These are phyloP conservation scores for Apiospora arundinis DNA, from an alignment of 2,329 filamentous ascomycete genomes.

Conservation along the genomic window DNA sequence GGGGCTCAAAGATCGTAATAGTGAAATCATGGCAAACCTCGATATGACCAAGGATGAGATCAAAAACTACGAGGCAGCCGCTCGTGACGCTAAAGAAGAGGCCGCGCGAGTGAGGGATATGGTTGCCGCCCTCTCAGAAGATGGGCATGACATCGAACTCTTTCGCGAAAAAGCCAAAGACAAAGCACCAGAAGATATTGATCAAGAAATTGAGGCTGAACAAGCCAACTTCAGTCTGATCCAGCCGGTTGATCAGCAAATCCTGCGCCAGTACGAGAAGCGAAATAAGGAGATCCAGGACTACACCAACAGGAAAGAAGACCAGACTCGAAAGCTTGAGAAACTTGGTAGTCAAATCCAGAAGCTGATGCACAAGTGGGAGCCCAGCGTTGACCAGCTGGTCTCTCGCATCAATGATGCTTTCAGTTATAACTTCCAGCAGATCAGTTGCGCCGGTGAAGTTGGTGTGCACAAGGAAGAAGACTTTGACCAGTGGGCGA, in stretches of 20 bases:
- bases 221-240: conserved; percentile 80
- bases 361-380: conserved; percentile 76
- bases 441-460: conserved; percentile 93
- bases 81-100: conserved; percentile 43
- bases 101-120: conserved; percentile 44
- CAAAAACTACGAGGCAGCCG: conserved; percentile 45
- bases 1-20: conserved; percentile 70
- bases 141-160: conserved; percentile 46
- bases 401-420: conserved; percentile 84
- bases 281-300: conserved; percentile 73
- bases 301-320: conserved; percentile 62
- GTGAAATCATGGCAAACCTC: conserved; percentile 60
- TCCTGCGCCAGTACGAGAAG: conserved; percentile 79
- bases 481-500: conserved; percentile 92
- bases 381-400: conserved; percentile 80
- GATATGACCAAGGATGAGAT: conserved; percentile 52
- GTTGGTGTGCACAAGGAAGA: conserved; percentile 87
- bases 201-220: conserved; percentile 76
- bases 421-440: conserved; percentile 90
- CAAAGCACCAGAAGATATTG: conserved; percentile 67
- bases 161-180: conserved; percentile 52
- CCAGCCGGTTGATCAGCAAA: conserved; percentile 75
- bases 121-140: conserved; percentile 40
- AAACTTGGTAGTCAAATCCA: conserved; percentile 64
- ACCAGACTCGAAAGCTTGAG: conserved; percentile 60